Conservation (phyloP, 805 yeast species). For the Saturnispora gosingensis region DNA sequence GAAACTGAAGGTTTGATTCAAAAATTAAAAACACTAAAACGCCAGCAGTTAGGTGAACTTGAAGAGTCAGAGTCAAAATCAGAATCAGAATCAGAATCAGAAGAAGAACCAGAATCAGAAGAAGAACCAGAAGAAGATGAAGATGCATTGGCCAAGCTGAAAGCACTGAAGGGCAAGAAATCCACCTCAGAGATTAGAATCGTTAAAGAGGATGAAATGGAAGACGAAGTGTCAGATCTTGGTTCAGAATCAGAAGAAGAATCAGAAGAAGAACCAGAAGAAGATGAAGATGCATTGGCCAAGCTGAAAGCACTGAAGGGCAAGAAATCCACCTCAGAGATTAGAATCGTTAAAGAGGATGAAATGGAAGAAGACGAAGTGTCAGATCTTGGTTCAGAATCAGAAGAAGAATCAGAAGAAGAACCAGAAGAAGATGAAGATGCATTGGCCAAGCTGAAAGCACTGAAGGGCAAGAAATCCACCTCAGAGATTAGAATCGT, state of each 20-base stretch:
- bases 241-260: slow-evolving; percentile 16
- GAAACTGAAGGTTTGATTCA: slow-evolving; percentile 9
- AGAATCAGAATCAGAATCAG: slow-evolving; percentile 22
- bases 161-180: slow-evolving; percentile 29
- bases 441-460: slow-evolving; percentile 28
- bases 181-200: slow-evolving; percentile 20
- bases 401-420: slow-evolving; percentile 2
- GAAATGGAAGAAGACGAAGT: slow-evolving; percentile 18
- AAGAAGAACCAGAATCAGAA: slow-evolving; percentile 19
- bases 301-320: slow-evolving; percentile 20
- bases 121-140: slow-evolving; percentile 19
- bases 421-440: slow-evolving; percentile 19
- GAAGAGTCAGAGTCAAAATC: slow-evolving; percentile 4
- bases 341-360: slow-evolving; percentile 26
- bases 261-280: slow-evolving; percentile 7
- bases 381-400: slow-evolving; percentile 12
- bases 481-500: slow-evolving; percentile 15
- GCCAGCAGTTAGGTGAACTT: slow-evolving; percentile 11
- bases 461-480: slow-evolving; percentile 27
- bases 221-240: slow-evolving; percentile 18
- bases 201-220: slow-evolving; percentile 23
- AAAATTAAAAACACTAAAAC: slow-evolving; percentile 11
- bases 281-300: slow-evolving; percentile 14
- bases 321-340: slow-evolving; percentile 19
- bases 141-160: slow-evolving; percentile 25